Base-by-base conservation (phyloP, 805 yeast species). In the Ogataea methanolica region DNA sequence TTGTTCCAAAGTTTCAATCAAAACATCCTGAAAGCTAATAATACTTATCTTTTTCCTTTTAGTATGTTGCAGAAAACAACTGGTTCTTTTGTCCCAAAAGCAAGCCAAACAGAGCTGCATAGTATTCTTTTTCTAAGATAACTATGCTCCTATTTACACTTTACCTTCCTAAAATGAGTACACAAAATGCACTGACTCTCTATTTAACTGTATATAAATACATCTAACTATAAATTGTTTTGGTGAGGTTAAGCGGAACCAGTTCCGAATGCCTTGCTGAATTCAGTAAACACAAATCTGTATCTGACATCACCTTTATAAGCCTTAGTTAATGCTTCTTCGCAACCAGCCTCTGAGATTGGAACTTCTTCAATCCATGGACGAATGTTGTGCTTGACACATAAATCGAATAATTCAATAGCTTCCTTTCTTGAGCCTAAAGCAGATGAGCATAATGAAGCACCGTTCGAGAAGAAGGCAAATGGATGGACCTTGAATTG, bases 361-460 rank as follows among this genome's bases (percentile, higher is more conserved):
- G 77, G 79, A 42, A 76, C 60, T 46, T 71, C 73, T 63, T 76
- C 80, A 44, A 74, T 65, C 79, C 78, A 74, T 12, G 81, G 79
- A 53, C 66, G 70, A 52, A 76, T 67, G 47, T 66, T 62, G 53
- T 73, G 65, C 50, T 73, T 64, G 26, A 72, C 79, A 36, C 76
- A 73, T 48, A 77, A 55, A 21, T 71, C 61, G 58, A 77, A 69
- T 68, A 76, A 69, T 45, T 71, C 75, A 35, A 66, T 50, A 46
- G 74, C 75, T 61, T 76, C 81, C 33, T 58, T 58, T 63, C 75
- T 72, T 50, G 76, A 70, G 23, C 82, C 80, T 48, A 76, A 63
- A 46, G 70, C 69, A 1, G 80, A 73, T 22, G 76, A 60, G 23
- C 77, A 75, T 46, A 75, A 64, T 23, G 69, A 66, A 21, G 72